Percentiles rank a stretch among this genome's conserved stretches.
phyloP scores from a whole-genome alignment of 2,329 filamentous ascomycete genomes.

The Colletotrichum tabaci region DNA sequence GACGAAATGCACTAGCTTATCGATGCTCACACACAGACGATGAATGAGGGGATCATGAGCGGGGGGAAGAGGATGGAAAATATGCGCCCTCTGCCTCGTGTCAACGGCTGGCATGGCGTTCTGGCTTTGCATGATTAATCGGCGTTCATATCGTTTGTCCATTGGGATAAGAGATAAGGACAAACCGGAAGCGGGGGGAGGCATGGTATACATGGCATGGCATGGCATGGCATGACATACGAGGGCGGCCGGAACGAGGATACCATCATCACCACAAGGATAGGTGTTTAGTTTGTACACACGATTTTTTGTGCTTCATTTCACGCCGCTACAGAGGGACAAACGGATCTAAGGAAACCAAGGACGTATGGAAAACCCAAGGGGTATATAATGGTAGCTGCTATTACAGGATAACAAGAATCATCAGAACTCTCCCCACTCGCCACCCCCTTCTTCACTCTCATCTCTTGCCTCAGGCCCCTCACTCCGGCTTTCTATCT shows the following conservation, averaged over 20 bases:
- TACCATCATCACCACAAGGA: slow-evolving; percentile 34
- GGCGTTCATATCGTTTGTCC: slow-evolving; percentile 34
- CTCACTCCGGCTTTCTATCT: slow-evolving; percentile 9
- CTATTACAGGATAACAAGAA: slow-evolving; percentile 34
- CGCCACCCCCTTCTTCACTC: slow-evolving; percentile 6
- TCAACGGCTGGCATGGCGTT: slow-evolving; percentile 32
- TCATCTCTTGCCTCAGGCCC: not conserved
- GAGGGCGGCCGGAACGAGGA: slow-evolving; percentile 31
- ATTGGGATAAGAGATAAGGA: slow-evolving; percentile 16
- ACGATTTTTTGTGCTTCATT: not conserved
- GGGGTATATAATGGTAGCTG: slow-evolving; percentile 40
- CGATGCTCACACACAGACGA: slow-evolving; percentile 29
- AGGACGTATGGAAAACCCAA: slow-evolving; percentile 11
- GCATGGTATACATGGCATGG: slow-evolving; percentile 22
- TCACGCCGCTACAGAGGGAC: slow-evolving; percentile 25
- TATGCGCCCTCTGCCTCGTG: slow-evolving; percentile 12
- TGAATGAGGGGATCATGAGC: slow-evolving; percentile 31
- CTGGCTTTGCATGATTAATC: slow-evolving; percentile 37
- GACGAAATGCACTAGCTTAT: slow-evolving; percentile 20
- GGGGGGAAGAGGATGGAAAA: slow-evolving; percentile 19
- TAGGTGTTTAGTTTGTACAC: slow-evolving; percentile 33
- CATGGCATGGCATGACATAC: slow-evolving; percentile 23
- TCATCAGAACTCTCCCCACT: slow-evolving; percentile 10
- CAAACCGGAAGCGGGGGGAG: not conserved
- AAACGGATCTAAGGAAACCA: slow-evolving; percentile 23